These are phyloP conservation scores for Alloteropsis semialata DNA, from an alignment of 176 grass and related monocot species.

Conservation along the genomic window DNA sequence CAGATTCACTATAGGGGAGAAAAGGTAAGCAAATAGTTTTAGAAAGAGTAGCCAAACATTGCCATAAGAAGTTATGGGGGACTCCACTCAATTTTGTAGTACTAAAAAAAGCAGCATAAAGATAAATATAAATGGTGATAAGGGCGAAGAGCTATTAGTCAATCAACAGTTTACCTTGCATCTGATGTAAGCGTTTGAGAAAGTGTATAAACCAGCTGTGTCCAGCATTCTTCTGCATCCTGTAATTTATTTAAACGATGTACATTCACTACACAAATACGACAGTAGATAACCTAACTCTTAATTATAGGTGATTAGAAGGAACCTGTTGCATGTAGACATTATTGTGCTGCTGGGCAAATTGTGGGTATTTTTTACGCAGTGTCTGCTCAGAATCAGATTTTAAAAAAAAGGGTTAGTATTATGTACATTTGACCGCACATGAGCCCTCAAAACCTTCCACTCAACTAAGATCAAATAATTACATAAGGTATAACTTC, in stretches of 20 bases:
- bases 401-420: conserved; percentile 3
- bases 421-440: neutral
- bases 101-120: neutral
- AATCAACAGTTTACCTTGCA: conserved; percentile 57
- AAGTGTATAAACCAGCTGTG: conserved; percentile 91
- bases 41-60: neutral
- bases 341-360: conserved; percentile 97
- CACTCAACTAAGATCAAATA: neutral
- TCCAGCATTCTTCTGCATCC: conserved; percentile 99
- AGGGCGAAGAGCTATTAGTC: neutral
- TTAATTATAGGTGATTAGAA: conserved; percentile 20
- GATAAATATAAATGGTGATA: neutral
- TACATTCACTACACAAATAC: conserved; percentile 25
- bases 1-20: conserved; percentile 51
- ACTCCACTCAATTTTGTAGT: neutral
- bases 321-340: conserved; percentile 99
- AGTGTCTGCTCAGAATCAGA: conserved; percentile 55
- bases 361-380: conserved; percentile 97
- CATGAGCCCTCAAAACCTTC: neutral
- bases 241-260: conserved; percentile 29
- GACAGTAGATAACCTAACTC: conserved; percentile 12
- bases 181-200: conserved; percentile 94
- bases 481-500: neutral
- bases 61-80: neutral
- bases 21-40: conserved; percentile 1